These are phyloP conservation scores for Ceratocystis ficicola DNA, from an alignment of 2,329 filamentous ascomycete genomes.

Conservation along the genomic window DNA sequence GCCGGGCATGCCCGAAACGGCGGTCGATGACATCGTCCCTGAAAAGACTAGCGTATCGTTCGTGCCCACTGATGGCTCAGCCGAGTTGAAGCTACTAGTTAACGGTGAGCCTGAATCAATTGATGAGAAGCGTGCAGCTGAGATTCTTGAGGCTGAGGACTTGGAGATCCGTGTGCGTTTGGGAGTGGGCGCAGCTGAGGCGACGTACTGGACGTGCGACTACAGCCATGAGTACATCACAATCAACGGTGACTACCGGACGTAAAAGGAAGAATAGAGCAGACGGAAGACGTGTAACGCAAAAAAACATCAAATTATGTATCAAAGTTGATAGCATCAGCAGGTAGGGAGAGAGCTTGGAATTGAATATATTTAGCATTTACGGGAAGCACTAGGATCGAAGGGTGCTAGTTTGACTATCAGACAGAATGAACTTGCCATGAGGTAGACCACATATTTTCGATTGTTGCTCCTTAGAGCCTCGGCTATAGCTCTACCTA, in stretches of 20 bases:
- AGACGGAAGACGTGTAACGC: neutral
- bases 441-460: no score
- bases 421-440: no score
- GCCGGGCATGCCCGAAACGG: constrained; percentile 43
- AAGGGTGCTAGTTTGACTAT: no score
- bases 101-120: constrained; percentile 70
- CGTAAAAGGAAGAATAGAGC: constrained; percentile 30
- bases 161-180: constrained; percentile 65
- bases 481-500: no score
- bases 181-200: constrained; percentile 55
- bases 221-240: constrained; percentile 70
- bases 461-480: no score
- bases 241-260: constrained; percentile 58
- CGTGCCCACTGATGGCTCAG: constrained; percentile 61
- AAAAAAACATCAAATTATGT: no score
- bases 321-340: no score
- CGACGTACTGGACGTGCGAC: constrained; percentile 75
- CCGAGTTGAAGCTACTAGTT: constrained; percentile 63
- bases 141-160: constrained; percentile 68
- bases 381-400: no score
- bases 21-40: constrained; percentile 53
- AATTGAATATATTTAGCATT: no score
- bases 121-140: constrained; percentile 61
- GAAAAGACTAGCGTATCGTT: constrained; percentile 68
- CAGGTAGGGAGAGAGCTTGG: no score